phyloP scores from a whole-genome alignment of 805 yeast species.

The Candida methanosorbosa region DNA sequence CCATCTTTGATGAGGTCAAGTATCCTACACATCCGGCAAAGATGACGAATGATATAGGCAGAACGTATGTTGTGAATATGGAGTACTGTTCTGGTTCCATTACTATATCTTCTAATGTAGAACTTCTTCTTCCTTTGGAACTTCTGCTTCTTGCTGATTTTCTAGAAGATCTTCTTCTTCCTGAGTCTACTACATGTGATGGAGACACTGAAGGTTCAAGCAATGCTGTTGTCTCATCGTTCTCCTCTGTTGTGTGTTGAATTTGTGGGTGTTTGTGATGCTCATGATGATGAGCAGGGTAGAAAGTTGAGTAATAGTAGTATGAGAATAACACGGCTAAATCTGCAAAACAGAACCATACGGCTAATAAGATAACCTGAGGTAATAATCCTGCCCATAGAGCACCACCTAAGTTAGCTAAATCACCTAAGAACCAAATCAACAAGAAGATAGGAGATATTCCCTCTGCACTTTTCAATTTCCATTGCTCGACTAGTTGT shows the following conservation, averaged over 20 bases:
- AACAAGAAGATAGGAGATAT: slow-evolving; percentile 58
- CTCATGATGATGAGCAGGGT: slow-evolving; percentile 27
- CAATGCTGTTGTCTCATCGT: slow-evolving; percentile 26
- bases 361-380: slow-evolving; percentile 58
- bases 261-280: slow-evolving; percentile 5
- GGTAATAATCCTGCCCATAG: slow-evolving; percentile 65
- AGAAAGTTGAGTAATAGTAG: slow-evolving; percentile 49
- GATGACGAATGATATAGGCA: slow-evolving; percentile 56
- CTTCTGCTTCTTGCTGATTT: slow-evolving; percentile 3
- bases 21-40: slow-evolving; percentile 58
- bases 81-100: slow-evolving; percentile 39
- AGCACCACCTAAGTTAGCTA: slow-evolving; percentile 59
- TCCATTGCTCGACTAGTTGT: slow-evolving; percentile 75
- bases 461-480: slow-evolving; percentile 67
- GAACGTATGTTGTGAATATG: slow-evolving; percentile 38
- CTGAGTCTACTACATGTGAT: not conserved
- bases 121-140: slow-evolving; percentile 29
- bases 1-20: slow-evolving; percentile 32
- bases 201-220: slow-evolving; percentile 9
- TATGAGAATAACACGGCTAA: slow-evolving; percentile 48
- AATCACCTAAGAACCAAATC: slow-evolving; percentile 68
- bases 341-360: slow-evolving; percentile 75
- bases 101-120: slow-evolving; percentile 43
- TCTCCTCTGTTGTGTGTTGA: not conserved
- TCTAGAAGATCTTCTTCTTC: slow-evolving; percentile 9